Evolutionary conservation across 805 yeast genomes (phyloP).

Genomic region (Candida xyloterini): DNA sequence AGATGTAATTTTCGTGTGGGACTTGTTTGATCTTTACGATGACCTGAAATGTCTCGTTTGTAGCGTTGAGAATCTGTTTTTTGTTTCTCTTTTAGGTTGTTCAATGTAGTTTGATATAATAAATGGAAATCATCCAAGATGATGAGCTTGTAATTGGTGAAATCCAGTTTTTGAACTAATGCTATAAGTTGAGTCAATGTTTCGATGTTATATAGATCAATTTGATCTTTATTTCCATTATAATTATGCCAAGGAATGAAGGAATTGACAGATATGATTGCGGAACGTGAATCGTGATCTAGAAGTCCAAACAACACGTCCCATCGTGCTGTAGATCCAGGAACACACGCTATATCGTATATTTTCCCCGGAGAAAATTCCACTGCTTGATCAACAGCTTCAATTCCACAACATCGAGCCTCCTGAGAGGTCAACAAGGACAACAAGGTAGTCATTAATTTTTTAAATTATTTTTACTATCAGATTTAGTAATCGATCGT

Average conservation of each 20-base stretch:
- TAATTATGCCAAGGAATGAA: constrained; percentile 30
- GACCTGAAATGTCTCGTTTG: constrained; percentile 22
- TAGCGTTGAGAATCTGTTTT: not conserved
- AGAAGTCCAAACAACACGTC: constrained; percentile 25
- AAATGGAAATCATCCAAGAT: constrained; percentile 30
- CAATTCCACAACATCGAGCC: not conserved
- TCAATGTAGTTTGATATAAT: constrained; percentile 19
- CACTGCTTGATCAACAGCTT: constrained; percentile 2
- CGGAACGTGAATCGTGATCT: constrained; percentile 5
- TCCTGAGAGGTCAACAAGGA: constrained; percentile 1
- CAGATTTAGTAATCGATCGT: constrained; percentile 2
- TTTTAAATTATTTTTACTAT: not conserved
- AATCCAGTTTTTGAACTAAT: constrained; percentile 19
- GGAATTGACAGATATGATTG: constrained; percentile 1
- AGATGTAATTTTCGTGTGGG: constrained; percentile 23
- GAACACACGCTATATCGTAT: constrained; percentile 28
- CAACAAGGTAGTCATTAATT: constrained; percentile 5
- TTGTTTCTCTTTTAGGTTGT: constrained; percentile 9
- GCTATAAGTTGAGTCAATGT: constrained; percentile 23
- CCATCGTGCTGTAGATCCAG: constrained; percentile 30
- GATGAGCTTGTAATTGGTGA: constrained; percentile 21
- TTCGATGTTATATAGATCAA: constrained; percentile 18
- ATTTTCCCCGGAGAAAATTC: constrained; percentile 16
- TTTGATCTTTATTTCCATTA: constrained; percentile 3
- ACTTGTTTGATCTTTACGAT: constrained; percentile 14